phyloP scores from a whole-genome alignment of 2,329 filamentous ascomycete genomes.

The Fusarium sp. region DNA sequence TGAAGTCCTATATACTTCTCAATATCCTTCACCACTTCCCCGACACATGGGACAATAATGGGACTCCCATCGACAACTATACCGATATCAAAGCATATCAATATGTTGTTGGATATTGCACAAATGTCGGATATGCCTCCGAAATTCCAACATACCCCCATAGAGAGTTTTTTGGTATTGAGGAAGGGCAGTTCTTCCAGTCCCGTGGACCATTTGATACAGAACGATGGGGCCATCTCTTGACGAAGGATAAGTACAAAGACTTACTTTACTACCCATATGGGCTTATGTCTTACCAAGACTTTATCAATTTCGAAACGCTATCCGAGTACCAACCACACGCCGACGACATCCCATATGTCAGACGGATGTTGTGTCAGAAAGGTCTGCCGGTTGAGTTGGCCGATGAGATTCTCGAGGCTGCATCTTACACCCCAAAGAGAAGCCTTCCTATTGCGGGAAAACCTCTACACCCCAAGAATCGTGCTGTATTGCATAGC shows the following conservation, averaged over 20 bases:
- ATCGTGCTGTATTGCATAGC: neutral
- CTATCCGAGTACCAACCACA: neutral
- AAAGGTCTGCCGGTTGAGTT: constrained; percentile 9
- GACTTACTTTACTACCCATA: constrained; percentile 13
- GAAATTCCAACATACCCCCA: constrained; percentile 5
- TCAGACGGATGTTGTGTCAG: neutral
- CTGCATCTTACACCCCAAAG: neutral
- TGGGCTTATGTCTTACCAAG: constrained; percentile 15
- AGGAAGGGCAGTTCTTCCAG: neutral
- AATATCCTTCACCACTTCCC: constrained; percentile 12
- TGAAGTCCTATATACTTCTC: constrained; percentile 7
- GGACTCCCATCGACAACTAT: neutral
- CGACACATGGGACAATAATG: neutral
- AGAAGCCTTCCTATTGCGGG: neutral
- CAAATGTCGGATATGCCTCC: neutral
- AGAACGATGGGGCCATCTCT: neutral
- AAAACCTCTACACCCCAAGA: constrained; percentile 2
- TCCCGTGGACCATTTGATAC: neutral
- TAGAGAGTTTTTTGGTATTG: constrained; percentile 8
- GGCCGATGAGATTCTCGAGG: neutral
- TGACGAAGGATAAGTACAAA: neutral
- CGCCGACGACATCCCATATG: neutral
- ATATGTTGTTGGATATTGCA: neutral
- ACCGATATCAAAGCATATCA: constrained; percentile 9
- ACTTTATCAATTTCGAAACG: constrained; percentile 17